These are phyloP conservation scores for Penicillium sp. DNA, from an alignment of 2,329 filamentous ascomycete genomes.

Conservation along the genomic window DNA sequence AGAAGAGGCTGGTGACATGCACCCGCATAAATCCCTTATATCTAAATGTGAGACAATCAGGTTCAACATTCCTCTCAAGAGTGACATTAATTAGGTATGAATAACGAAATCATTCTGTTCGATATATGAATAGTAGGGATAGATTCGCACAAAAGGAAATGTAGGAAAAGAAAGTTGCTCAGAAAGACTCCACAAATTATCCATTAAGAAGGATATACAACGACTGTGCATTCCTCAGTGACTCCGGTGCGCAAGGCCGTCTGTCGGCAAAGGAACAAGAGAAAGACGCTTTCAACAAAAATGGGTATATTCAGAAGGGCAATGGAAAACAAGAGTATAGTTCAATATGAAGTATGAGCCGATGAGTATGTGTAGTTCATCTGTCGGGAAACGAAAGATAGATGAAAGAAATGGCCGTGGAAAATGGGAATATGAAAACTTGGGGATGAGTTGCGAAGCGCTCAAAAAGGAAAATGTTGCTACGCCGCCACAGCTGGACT, in stretches of 20 bases:
- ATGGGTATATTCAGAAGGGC: slow-evolving; percentile 28
- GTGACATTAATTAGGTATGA: background rate
- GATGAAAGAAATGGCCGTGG: slow-evolving; percentile 5
- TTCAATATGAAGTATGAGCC: background rate
- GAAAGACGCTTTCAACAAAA: slow-evolving; percentile 16
- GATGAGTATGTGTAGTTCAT: background rate
- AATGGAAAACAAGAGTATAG: slow-evolving; percentile 2
- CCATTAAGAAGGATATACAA: slow-evolving; percentile 14
- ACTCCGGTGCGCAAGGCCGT: slow-evolving; percentile 9
- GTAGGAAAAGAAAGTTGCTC: background rate
- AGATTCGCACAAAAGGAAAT: slow-evolving; percentile 3
- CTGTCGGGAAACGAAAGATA: slow-evolving; percentile 3
- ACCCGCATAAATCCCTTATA: no score
- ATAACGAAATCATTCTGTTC: background rate
- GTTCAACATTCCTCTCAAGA: background rate
- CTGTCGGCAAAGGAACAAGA: slow-evolving; percentile 3
- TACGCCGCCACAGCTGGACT: slow-evolving; percentile 18
- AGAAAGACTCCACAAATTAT: background rate
- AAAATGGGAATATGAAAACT: slow-evolving; percentile 3
- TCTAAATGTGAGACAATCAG: no score
- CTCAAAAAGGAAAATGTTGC: slow-evolving; percentile 1
- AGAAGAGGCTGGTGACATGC: no score
- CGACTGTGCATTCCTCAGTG: slow-evolving; percentile 16
- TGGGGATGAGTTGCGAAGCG: background rate
- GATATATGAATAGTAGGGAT: background rate